A percentile compares a stretch with the other conserved stretches of the same genome.
These are phyloP conservation scores for Pleurotus sapidus DNA, from an alignment of 768 basidiomycete species.

Conservation along the genomic window DNA sequence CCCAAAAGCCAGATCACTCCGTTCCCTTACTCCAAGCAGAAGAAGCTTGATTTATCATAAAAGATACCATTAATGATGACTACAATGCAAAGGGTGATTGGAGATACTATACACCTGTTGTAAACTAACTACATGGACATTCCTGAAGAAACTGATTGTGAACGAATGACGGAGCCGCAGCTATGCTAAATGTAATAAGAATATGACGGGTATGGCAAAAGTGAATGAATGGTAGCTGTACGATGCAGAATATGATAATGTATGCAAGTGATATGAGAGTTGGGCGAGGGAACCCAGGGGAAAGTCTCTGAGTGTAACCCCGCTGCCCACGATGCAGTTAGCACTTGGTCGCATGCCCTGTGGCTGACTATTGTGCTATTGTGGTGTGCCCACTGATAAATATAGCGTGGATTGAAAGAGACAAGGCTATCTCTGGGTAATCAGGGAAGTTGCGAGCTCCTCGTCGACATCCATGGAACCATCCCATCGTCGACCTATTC, in stretches of 20 bases:
- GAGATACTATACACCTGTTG: constrained; percentile 1
- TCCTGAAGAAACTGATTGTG: not conserved
- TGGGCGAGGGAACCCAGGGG: no score
- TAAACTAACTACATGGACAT: not conserved
- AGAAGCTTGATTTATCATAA: not conserved
- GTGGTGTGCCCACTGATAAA: not conserved
- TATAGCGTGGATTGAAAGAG: no score
- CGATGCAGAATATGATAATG: no score
- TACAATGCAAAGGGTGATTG: no score
- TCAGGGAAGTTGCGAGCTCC: constrained; percentile 72
- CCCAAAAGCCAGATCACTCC: not conserved
- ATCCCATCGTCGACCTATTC: constrained; percentile 59
- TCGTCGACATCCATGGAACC: constrained; percentile 75
- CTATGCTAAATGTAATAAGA: not conserved
- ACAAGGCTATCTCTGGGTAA: constrained; percentile 1
- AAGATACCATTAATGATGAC: no score
- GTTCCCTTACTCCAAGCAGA: constrained; percentile 2
- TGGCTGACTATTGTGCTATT: not conserved
- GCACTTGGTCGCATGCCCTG: not conserved
- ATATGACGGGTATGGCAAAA: not conserved
- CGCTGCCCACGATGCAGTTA: no score
- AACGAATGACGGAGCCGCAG: not conserved
- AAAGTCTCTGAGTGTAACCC: no score
- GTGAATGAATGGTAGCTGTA: no score
- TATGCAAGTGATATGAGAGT: not conserved